Percentiles rank a stretch among this genome's conserved stretches.
These are phyloP conservation scores for Tetraselmis chui DNA, from an alignment of 139 green algal genomes.

Conservation along the genomic window DNA sequence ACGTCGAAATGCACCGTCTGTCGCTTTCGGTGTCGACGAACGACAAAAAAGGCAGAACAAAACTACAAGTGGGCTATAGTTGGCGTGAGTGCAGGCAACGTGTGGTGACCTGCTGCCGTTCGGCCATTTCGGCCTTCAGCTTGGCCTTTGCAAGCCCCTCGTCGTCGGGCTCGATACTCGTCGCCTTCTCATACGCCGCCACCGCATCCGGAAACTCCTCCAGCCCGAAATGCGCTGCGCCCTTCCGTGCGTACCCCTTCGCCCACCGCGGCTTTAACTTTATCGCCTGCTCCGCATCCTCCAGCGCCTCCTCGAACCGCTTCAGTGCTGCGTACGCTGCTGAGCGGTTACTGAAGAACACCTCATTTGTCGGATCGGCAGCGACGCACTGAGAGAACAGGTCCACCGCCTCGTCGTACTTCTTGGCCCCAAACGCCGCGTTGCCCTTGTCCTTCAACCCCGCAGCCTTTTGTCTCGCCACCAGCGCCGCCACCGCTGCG, in stretches of 20 bases:
- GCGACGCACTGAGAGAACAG: constrained; percentile 69
- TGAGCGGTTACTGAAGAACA: constrained; percentile 77
- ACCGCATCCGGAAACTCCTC: constrained; percentile 46
- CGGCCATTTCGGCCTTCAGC: too few species aligned
- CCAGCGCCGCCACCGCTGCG: constrained; percentile 17
- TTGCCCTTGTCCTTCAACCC: constrained; percentile 70
- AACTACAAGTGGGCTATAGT: too few species aligned
- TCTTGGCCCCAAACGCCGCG: constrained; percentile 41
- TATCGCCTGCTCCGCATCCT: constrained; percentile 38
- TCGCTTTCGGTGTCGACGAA: too few species aligned
- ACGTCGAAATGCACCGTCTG: too few species aligned
- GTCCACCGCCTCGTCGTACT: constrained; percentile 47
- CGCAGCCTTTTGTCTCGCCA: constrained; percentile 33
- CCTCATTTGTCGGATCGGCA: constrained; percentile 60
- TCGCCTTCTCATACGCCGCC: constrained; percentile 55
- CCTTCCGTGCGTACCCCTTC: constrained; percentile 41
- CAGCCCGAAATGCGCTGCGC: constrained; percentile 37
- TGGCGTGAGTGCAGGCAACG: too few species aligned
- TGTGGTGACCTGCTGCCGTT: too few species aligned
- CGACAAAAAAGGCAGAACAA: too few species aligned
- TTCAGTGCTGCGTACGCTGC: constrained; percentile 44
- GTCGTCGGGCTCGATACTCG: constrained; percentile 65
- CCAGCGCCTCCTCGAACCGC: constrained; percentile 40
- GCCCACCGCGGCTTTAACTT: constrained; percentile 34
- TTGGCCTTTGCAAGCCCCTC: constrained; percentile 29